phyloP scores from a whole-genome alignment of 1,284 basidiomycete species.

The Filobasidium uniguttulatum region DNA sequence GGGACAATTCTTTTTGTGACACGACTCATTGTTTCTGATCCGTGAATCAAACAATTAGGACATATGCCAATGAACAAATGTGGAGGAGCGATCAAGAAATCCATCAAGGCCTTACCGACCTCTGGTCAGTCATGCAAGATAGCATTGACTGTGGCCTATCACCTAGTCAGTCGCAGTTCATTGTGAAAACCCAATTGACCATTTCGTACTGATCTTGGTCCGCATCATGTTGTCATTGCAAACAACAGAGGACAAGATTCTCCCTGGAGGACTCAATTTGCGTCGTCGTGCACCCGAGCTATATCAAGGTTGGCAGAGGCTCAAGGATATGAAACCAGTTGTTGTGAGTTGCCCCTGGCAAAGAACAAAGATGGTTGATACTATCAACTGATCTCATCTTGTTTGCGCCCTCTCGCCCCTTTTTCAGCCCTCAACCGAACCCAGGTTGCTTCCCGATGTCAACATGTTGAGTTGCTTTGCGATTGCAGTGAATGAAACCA shows the following conservation, averaged over 20 bases:
- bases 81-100: no score
- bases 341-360: conserved; percentile 20
- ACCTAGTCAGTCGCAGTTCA: conserved; percentile 19
- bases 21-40: no score
- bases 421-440: conserved; percentile 21
- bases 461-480: conserved; percentile 89
- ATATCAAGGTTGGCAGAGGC: neutral
- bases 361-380: no score
- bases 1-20: no score
- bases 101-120: no score
- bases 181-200: neutral
- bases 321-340: neutral
- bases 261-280: conserved; percentile 90
- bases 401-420: conserved; percentile 52
- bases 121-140: neutral
- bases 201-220: no score
- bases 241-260: conserved; percentile 80
- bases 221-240: no score
- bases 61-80: no score
- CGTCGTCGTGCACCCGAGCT: conserved; percentile 60
- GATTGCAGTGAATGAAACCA: conserved; percentile 68
- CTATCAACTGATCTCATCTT: conserved; percentile 61
- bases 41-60: no score
- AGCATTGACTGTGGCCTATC: neutral
- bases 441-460: conserved; percentile 61